phyloP scores from a whole-genome alignment of 2,329 filamentous ascomycete species.

The Pseudogymnoascus sp. region DNA sequence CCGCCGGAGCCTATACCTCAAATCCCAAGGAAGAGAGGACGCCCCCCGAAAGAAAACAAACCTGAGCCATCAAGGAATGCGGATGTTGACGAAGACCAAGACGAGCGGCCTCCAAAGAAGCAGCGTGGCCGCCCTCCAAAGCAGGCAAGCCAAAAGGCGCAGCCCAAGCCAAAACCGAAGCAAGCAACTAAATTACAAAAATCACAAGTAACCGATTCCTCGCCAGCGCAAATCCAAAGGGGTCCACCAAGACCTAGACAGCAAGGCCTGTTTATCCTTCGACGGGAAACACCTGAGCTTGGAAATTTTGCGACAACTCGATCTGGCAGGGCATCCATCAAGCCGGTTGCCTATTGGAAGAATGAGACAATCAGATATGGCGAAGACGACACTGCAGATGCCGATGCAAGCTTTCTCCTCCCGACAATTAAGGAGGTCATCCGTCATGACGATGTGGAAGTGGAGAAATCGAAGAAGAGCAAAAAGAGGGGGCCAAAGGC shows the following conservation, averaged over 20 bases:
- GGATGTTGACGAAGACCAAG: slow-evolving; percentile 29
- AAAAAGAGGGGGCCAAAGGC: slow-evolving; percentile 7
- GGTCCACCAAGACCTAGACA: slow-evolving; percentile 34
- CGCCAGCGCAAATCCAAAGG: slow-evolving; percentile 20
- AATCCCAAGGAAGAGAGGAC: slow-evolving; percentile 18
- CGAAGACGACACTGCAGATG: slow-evolving; percentile 45
- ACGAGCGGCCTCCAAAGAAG: slow-evolving; percentile 28
- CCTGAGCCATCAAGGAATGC: slow-evolving; percentile 15
- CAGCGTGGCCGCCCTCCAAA: slow-evolving; percentile 2
- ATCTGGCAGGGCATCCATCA: slow-evolving; percentile 69
- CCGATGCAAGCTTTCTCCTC: slow-evolving; percentile 49
- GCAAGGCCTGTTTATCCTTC: slow-evolving; percentile 40
- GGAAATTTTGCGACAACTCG: slow-evolving; percentile 48
- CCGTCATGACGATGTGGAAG: slow-evolving; percentile 54
- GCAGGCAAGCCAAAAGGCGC: background rate
- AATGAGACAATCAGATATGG: slow-evolving; percentile 71
- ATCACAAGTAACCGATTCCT: slow-evolving; percentile 10
- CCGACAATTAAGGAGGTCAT: slow-evolving; percentile 70
- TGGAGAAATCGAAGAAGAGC: slow-evolving; percentile 25
- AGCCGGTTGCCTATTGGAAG: slow-evolving; percentile 77
- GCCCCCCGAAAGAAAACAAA: slow-evolving; percentile 12
- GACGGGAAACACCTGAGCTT: slow-evolving; percentile 37
- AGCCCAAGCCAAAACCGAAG: slow-evolving; percentile 9
- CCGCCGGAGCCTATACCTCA: slow-evolving; percentile 13
- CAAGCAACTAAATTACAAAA: slow-evolving; percentile 10